Conservation (phyloP, 148 eudicot genomes). For the Chenopodium album region DNA sequence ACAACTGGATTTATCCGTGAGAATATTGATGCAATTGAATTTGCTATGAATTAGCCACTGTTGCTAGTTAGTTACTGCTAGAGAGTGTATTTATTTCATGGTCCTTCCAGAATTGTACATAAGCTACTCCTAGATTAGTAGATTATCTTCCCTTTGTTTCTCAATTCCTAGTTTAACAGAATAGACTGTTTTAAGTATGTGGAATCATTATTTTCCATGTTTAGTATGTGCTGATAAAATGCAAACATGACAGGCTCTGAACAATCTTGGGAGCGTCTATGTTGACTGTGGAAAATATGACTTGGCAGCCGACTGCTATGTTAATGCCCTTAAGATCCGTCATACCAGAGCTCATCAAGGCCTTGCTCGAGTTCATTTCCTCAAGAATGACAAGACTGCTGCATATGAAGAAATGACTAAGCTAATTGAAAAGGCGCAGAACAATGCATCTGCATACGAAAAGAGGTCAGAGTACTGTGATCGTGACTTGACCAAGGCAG, state of each 20-base stretch:
- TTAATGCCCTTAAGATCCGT: slow-evolving; percentile 82
- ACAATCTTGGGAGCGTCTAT: slow-evolving; percentile 94
- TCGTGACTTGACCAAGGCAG: slow-evolving; percentile 80
- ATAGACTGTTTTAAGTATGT: not conserved
- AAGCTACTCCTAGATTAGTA: not conserved
- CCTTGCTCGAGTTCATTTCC: slow-evolving; percentile 89
- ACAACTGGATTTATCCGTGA: not conserved
- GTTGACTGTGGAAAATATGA: slow-evolving; percentile 84
- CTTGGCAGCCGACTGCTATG: slow-evolving; percentile 87
- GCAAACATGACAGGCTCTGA: slow-evolving; percentile 62
- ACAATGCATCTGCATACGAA: slow-evolving; percentile 96
- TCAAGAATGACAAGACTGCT: slow-evolving; percentile 62
- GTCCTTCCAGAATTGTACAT: not conserved
- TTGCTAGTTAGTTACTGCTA: not conserved
- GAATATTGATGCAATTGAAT: not conserved
- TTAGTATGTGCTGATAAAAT: slow-evolving; percentile 13
- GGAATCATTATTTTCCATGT: not conserved
- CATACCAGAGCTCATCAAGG: slow-evolving; percentile 99
- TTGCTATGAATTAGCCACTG: not conserved
- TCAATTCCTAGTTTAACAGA: not conserved
- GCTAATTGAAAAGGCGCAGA: slow-evolving; percentile 79
- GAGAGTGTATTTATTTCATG: not conserved
- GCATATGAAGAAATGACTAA: slow-evolving; percentile 94
- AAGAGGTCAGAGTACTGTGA: slow-evolving; percentile 98
- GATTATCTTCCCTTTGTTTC: not conserved